Conservation (phyloP, 2,329 filamentous ascomycete species). For the Cladosporium phlei region DNA sequence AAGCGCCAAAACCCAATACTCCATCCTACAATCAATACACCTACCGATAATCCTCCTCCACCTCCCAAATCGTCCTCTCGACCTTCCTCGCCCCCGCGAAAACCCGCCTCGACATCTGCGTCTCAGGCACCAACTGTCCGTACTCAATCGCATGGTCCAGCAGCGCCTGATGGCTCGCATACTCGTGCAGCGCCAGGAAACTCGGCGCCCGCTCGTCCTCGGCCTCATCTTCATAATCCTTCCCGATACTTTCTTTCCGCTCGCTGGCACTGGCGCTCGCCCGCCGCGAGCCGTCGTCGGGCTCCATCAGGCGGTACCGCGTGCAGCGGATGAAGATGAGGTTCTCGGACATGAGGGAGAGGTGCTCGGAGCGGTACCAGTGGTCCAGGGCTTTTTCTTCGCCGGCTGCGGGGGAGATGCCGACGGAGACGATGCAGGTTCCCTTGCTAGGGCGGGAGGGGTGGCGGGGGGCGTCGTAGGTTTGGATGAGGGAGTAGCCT, state of each 20-base stretch:
- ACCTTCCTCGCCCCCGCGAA: constrained; percentile 11
- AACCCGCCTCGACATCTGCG: constrained; percentile 13
- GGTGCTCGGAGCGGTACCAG: constrained; percentile 17
- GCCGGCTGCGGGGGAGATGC: constrained; percentile 14
- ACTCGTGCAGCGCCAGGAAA: constrained; percentile 17
- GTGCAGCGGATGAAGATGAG: constrained; percentile 15
- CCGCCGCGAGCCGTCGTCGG: no score
- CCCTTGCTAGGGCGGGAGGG: constrained; percentile 2
- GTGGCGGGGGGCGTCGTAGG: constrained; percentile 11
- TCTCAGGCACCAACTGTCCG: constrained; percentile 15
- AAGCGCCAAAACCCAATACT: no score
- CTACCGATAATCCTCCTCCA: constrained; percentile 6
- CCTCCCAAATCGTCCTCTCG: constrained; percentile 17
- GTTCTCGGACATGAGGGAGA: constrained; percentile 14
- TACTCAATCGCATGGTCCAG: constrained; percentile 17
- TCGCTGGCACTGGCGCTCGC: no score
- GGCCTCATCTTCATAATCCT: not conserved
- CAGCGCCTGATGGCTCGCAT: constrained; percentile 12
- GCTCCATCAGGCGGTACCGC: constrained; percentile 13
- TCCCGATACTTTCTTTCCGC: not conserved
- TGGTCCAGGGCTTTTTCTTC: constrained; percentile 14
- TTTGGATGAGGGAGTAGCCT: constrained; percentile 15
- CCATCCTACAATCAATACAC: no score
- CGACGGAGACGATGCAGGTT: constrained; percentile 16
- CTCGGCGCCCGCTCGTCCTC: constrained; percentile 12